Base-by-base conservation (phyloP, 2,329 filamentous ascomycete species). In the Daldinia sp. region DNA sequence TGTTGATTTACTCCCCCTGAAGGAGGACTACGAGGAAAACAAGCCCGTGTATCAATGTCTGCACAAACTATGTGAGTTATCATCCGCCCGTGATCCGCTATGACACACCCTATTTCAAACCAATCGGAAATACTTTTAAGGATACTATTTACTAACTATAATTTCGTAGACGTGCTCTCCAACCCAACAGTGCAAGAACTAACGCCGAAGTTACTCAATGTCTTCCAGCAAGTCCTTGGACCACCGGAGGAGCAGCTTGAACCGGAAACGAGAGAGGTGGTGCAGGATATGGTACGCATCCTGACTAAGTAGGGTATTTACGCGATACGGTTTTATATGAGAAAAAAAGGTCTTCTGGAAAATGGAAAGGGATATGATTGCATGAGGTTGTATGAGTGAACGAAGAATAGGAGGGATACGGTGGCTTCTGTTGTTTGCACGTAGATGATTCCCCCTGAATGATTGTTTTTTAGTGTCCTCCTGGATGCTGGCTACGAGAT, bases 1-100 rank as follows among this genome's bases (percentile, higher is more conserved):
- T 30, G 87, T 97, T 63, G 87, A 88, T 68, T 87, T 94, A 30
- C 87, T 98, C 41, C 96, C 96, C 9, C 86, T 98, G 70, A 93
- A 92, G 80, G 94, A 97, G 78, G 96, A 98, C 80, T 98, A 89
- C 75, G 94, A 98, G 81, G 96, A 98, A 88, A 98, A 99, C 82
- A 93, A 93, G 76, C 94, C 96, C 7, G 90, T 98, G 67, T 99
- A 92, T 83, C 88, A 92, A 79, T 97, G 94, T 88, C 91, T 99
- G 76, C 91, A 93, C 80, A 90, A 92, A 81, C 87, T 98, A 72
- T 98, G 89, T 92, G 85, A 84, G 89, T 87, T 37, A 39, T 48
- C 28, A 42, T 41, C 28, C 23, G 10, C 39, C 15, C 6, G 1
- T 37, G 18, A 6, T 6, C 6, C 4, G 28, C 23, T 18, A 39